Percentiles rank a stretch among this genome's conserved stretches.
Conservation (phyloP, 1,139 yeast genomes). For the Candida frijolesensis region DNA sequence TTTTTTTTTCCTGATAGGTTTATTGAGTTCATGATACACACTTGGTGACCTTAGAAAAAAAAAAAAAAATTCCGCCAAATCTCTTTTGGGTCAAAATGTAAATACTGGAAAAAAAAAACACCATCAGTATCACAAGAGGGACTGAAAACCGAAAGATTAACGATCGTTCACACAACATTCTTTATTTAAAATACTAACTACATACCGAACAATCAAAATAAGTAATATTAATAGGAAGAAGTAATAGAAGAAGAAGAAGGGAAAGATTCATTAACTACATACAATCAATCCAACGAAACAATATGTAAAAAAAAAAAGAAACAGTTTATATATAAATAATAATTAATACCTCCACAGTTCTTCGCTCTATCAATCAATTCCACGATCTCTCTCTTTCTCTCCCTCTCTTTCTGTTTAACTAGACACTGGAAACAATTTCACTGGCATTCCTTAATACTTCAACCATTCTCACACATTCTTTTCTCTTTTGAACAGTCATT, state of each 20-base stretch:
- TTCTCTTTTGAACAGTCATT: conserved; percentile 88
- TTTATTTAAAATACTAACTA: neutral
- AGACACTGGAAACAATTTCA: conserved; percentile 88
- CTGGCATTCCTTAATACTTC: conserved; percentile 87
- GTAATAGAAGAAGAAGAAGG: neutral
- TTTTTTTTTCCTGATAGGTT: neutral
- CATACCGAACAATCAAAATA: neutral
- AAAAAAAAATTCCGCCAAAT: neutral
- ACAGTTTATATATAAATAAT: neutral
- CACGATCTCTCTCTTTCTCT: neutral
- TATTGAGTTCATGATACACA: neutral
- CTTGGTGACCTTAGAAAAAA: neutral
- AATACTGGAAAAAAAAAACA: neutral
- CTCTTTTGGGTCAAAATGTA: neutral
- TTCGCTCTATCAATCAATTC: neutral
- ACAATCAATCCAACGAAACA: neutral
- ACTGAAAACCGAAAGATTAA: neutral
- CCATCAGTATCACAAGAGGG: neutral
- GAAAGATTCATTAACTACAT: neutral
- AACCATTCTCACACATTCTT: conserved; percentile 93
- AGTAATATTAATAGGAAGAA: neutral
- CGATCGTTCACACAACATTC: neutral
- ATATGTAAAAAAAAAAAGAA: neutral
- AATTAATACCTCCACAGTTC: neutral
- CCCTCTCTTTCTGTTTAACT: conserved; percentile 10